phyloP scores from a whole-genome alignment of 345 rosid species.

The sweet orange (Citrus sinensis) region DVS_A1.0 CM039168.1:29976501-29977000 shows the following conservation, averaged over 20 bases:
- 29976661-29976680: slow-evolving; percentile 13
- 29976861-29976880: too few species aligned
- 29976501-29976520: neutral
- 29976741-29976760: neutral
- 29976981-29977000: slow-evolving; percentile 64
- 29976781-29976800: slow-evolving; percentile 23
- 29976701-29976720: slow-evolving; percentile 23
- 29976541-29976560: neutral
- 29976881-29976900: neutral
- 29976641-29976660: neutral
- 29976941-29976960: slow-evolving; percentile 57
- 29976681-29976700: slow-evolving; percentile 43
- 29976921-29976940: neutral
- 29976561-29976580: neutral
- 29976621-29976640: neutral
- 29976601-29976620: neutral
- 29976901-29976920: slow-evolving; percentile 14
- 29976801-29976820: neutral
- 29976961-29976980: slow-evolving; percentile 55
- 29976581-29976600: slow-evolving; percentile 26
- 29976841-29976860: neutral
- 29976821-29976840: neutral
- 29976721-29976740: slow-evolving; percentile 10
- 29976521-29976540: neutral
- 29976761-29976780: slow-evolving; percentile 26